These are phyloP conservation scores for Auricularia cornea DNA, from an alignment of 768 basidiomycete genomes.

Conservation along the genomic window DNA sequence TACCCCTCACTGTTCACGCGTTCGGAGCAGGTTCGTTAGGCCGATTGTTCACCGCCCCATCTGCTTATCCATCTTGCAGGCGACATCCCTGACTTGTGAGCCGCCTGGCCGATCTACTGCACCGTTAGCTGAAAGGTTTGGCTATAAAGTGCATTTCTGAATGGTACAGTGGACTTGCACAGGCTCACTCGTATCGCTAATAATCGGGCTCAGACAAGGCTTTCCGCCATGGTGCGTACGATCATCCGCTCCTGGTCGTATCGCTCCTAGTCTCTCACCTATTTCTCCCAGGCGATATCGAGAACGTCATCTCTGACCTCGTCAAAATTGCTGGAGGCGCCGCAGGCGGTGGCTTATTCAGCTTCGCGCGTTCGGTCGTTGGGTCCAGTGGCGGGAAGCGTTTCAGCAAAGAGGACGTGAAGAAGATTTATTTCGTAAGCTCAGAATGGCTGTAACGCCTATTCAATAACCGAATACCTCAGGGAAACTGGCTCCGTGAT, in stretches of 20 bases:
- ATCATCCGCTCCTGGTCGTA: too few species aligned
- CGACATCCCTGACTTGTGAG: slow-evolving; percentile 55
- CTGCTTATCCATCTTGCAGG: slow-evolving; percentile 27
- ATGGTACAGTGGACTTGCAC: slow-evolving; percentile 26
- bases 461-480: neutral
- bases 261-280: neutral
- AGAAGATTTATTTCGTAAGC: slow-evolving; percentile 57
- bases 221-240: neutral
- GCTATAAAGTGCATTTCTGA: slow-evolving; percentile 38
- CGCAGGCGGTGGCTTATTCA: slow-evolving; percentile 38
- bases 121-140: neutral
- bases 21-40: neutral
- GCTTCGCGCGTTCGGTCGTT: slow-evolving; percentile 40
- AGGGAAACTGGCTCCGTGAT: slow-evolving; percentile 67
- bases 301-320: slow-evolving; percentile 51
- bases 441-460: too few species aligned
- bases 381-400: slow-evolving; percentile 44
- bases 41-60: too few species aligned
- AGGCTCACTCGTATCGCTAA: neutral
- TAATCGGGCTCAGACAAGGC: neutral
- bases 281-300: slow-evolving; percentile 49
- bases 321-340: slow-evolving; percentile 46
- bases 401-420: slow-evolving; percentile 56
- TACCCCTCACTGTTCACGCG: slow-evolving; percentile 1
- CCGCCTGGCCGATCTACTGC: neutral